phyloP scores from a whole-genome alignment of 495 filamentous ascomycete species.

The Podospora didyma region DNA sequence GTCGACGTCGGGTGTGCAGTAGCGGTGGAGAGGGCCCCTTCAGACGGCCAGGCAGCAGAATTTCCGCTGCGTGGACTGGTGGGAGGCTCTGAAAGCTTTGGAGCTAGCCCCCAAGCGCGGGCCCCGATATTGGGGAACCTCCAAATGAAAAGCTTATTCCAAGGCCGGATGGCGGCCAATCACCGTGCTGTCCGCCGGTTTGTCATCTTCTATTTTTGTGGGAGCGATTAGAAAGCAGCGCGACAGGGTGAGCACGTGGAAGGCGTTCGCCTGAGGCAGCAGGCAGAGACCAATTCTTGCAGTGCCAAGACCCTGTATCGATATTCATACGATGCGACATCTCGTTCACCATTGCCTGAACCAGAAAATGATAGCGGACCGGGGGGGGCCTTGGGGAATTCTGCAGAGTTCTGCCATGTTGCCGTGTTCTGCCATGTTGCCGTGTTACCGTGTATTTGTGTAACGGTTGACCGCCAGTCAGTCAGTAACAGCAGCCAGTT shows the following conservation, averaged over 20 bases:
- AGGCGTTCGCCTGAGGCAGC: neutral
- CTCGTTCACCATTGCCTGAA: too few species aligned
- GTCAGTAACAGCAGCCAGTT: too few species aligned
- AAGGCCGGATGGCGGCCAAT: slow-evolving; percentile 2
- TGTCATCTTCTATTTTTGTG: slow-evolving; percentile 12
- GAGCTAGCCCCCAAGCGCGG: neutral
- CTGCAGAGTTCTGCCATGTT: too few species aligned
- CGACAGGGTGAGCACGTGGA: neutral
- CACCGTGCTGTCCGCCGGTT: neutral
- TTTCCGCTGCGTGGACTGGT: neutral
- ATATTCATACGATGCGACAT: too few species aligned
- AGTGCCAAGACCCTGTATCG: neutral
- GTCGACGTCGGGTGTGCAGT: too few species aligned
- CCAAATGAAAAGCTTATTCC: neutral
- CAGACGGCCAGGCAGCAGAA: slow-evolving; percentile 8
- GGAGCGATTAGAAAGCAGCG: slow-evolving; percentile 3
- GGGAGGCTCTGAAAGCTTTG: neutral
- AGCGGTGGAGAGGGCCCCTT: neutral
- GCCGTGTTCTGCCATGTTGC: too few species aligned
- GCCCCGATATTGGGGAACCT: neutral
- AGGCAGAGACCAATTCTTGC: neutral
- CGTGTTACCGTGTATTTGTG: too few species aligned
- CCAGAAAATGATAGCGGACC: too few species aligned
- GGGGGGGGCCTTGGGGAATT: too few species aligned
- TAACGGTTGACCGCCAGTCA: too few species aligned